Conservation (phyloP, 2,329 filamentous ascomycete species). For the Aureobasidium mangrovei region DNA sequence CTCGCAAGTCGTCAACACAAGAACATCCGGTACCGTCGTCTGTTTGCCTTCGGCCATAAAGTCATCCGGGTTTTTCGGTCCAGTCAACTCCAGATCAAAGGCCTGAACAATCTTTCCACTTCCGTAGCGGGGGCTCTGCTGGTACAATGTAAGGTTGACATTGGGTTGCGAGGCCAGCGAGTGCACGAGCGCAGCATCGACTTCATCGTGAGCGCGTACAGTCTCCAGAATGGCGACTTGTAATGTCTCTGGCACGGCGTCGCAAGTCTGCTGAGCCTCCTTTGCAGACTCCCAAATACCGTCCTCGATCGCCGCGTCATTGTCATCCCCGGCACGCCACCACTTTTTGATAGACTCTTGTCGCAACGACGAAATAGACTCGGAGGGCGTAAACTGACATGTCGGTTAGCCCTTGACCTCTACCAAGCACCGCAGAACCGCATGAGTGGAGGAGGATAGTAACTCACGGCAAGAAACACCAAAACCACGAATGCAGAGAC, state of each 20-base stretch:
- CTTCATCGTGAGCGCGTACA: slow-evolving; percentile 25
- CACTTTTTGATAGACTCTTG: slow-evolving; percentile 8
- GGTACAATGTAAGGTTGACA: slow-evolving; percentile 21
- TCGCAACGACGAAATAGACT: neutral
- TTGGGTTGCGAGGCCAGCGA: slow-evolving; percentile 21
- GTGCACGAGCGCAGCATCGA: slow-evolving; percentile 24
- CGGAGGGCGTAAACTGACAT: neutral
- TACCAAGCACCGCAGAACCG: neutral
- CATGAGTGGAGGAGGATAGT: neutral
- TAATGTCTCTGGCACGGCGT: slow-evolving; percentile 31
- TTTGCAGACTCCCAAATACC: neutral
- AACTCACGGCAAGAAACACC: slow-evolving; percentile 1
- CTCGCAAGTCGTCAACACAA: slow-evolving; percentile 24
- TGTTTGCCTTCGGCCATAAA: slow-evolving; percentile 15
- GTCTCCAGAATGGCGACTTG: slow-evolving; percentile 19
- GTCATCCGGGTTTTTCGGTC: neutral
- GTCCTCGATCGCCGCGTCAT: neutral
- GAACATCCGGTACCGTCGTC: slow-evolving; percentile 19
- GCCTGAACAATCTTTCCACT: slow-evolving; percentile 22
- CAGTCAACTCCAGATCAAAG: slow-evolving; percentile 19
- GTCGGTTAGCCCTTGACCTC: neutral
- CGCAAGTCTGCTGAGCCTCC: neutral
- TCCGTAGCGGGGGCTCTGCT: slow-evolving; percentile 21
- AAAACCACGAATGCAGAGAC: neutral
- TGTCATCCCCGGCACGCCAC: neutral